These are phyloP conservation scores for Dictyostelium firmibasis DNA, from an alignment of 78 protist genomes.

Conservation along the genomic window DNA sequence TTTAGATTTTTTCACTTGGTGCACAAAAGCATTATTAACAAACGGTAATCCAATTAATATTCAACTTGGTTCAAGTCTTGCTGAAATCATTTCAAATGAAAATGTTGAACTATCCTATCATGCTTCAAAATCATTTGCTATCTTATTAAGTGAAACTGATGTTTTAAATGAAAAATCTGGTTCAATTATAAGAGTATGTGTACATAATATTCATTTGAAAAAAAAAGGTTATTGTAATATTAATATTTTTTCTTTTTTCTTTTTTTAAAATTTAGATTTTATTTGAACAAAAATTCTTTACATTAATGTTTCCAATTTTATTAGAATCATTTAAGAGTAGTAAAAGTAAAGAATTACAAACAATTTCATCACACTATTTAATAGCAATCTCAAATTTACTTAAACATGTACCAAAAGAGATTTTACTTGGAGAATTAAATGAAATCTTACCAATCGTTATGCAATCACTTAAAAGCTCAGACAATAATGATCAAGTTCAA, in stretches of 20 bases:
- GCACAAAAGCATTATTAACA: slow-evolving; percentile 26
- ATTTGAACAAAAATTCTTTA: slow-evolving; percentile 70
- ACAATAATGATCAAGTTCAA: background rate
- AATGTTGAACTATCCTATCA: slow-evolving; percentile 1
- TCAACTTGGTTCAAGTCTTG: background rate
- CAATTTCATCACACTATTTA: slow-evolving; percentile 34
- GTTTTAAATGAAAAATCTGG: slow-evolving; percentile 58
- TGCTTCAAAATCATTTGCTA: slow-evolving; percentile 40
- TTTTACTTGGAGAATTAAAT: slow-evolving; percentile 27
- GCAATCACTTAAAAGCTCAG: slow-evolving; percentile 28
- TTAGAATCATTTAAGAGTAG: slow-evolving; percentile 40
- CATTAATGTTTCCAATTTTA: slow-evolving; percentile 42
- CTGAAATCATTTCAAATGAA: background rate
- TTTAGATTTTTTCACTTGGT: slow-evolving; percentile 24
- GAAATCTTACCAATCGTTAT: slow-evolving; percentile 69
- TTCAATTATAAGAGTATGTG: slow-evolving; percentile 22
- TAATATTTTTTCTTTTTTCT: background rate
- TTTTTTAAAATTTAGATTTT: slow-evolving; percentile 5
- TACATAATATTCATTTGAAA: background rate
- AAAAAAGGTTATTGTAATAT: no score
- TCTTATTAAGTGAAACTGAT: slow-evolving; percentile 10
- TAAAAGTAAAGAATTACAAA: background rate
- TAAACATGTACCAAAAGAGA: slow-evolving; percentile 48
- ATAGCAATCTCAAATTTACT: slow-evolving; percentile 56
- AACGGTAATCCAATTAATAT: slow-evolving; percentile 36